Conservation (phyloP, 164 flowering plant species). For the Aristolochia contorta region DNA sequence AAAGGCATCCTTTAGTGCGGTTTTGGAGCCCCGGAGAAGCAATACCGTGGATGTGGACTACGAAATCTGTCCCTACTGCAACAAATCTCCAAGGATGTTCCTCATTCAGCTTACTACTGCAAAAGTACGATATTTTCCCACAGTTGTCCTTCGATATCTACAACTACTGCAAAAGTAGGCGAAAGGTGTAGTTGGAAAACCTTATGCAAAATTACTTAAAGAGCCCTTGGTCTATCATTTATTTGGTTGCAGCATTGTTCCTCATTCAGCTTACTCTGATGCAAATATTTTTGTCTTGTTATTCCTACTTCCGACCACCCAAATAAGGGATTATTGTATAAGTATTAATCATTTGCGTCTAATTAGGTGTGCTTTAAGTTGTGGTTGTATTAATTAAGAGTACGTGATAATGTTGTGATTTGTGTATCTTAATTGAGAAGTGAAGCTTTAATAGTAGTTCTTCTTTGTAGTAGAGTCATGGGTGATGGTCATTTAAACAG, state of each 20-base stretch:
- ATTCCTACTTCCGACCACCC: not conserved
- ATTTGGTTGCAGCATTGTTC: not conserved
- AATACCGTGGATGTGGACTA: not conserved
- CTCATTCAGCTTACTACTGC: not conserved
- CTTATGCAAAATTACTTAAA: not conserved
- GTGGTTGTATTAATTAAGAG: too few species aligned
- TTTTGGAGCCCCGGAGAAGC: too few species aligned
- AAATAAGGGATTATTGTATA: too few species aligned
- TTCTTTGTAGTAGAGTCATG: too few species aligned
- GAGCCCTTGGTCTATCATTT: not conserved
- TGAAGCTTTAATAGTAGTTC: too few species aligned
- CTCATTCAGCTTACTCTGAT: not conserved
- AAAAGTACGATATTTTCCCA: not conserved
- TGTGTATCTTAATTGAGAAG: too few species aligned
- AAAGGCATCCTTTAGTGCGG: too few species aligned
- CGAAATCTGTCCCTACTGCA: not conserved
- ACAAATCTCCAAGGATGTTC: not conserved
- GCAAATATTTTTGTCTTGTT: not conserved
- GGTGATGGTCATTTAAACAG: too few species aligned
- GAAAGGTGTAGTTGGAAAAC: too few species aligned
- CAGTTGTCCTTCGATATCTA: not conserved
- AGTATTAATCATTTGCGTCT: too few species aligned
- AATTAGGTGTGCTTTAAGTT: too few species aligned
- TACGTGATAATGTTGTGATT: too few species aligned
- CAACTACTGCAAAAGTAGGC: not conserved